phyloP scores from a whole-genome alignment of 2,329 filamentous ascomycete genomes.

The Ceratocystis lukuohia region DNA sequence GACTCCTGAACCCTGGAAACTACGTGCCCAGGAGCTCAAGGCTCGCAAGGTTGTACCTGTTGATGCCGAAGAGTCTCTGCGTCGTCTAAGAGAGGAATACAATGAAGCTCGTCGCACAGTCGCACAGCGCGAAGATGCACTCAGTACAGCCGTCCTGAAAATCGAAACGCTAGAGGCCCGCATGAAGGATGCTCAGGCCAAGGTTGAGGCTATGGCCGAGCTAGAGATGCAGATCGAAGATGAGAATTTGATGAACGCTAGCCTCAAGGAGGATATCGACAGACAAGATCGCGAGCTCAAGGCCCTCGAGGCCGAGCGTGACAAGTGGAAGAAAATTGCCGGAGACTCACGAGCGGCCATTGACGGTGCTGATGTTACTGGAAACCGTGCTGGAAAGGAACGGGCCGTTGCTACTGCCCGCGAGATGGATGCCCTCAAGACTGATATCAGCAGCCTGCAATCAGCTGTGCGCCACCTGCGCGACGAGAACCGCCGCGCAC shows the following conservation, averaged over 20 bases:
- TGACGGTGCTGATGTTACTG: slow-evolving; percentile 33
- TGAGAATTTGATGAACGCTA: slow-evolving; percentile 36
- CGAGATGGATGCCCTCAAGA: slow-evolving; percentile 59
- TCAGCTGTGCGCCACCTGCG: slow-evolving; percentile 54
- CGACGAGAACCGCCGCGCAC: slow-evolving; percentile 51
- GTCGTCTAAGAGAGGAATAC: slow-evolving; percentile 65
- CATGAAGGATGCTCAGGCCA: slow-evolving; percentile 70
- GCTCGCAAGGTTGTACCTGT: slow-evolving; percentile 67
- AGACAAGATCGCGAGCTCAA: slow-evolving; percentile 55
- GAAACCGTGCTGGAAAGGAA: slow-evolving; percentile 46
- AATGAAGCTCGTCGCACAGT: slow-evolving; percentile 61
- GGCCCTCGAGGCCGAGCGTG: slow-evolving; percentile 49
- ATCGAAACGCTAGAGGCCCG: slow-evolving; percentile 84
- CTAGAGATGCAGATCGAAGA: slow-evolving; percentile 47
- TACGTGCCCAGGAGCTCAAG: slow-evolving; percentile 68
- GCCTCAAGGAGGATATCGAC: slow-evolving; percentile 50
- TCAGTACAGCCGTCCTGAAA: slow-evolving; percentile 79
- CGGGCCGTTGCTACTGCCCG: slow-evolving; percentile 55
- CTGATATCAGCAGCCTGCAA: slow-evolving; percentile 52
- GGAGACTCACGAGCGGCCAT: slow-evolving; percentile 45
- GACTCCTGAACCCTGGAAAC: slow-evolving; percentile 64
- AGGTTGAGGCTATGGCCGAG: slow-evolving; percentile 54
- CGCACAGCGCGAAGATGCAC: slow-evolving; percentile 61
- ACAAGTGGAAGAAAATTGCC: slow-evolving; percentile 59
- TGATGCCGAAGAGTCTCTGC: slow-evolving; percentile 74